These are phyloP conservation scores for Dryas integrifolia DNA, from an alignment of 331 rosid species.

Conservation along the genomic window DNA sequence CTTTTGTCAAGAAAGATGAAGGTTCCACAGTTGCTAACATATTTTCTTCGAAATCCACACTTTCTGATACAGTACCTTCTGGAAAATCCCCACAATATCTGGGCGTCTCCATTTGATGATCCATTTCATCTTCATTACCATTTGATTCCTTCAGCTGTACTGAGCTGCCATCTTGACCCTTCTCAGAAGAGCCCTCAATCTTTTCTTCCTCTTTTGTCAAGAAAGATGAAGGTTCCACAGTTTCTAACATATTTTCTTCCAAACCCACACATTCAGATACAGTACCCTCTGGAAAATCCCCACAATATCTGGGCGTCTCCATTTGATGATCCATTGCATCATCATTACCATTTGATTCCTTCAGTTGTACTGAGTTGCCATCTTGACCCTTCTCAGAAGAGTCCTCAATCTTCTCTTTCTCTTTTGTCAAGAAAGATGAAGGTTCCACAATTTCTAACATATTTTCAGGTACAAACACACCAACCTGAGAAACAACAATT, in stretches of 20 bases:
- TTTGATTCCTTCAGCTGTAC: not conserved
- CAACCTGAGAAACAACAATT: conserved; percentile 16
- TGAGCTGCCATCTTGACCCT: conserved; percentile 24
- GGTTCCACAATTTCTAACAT: not conserved
- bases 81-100: conserved; percentile 19
- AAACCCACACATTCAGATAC: no score
- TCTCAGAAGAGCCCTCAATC: conserved; percentile 32
- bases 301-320: conserved; percentile 36
- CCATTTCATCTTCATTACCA: not conserved
- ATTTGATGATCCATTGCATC: conserved; percentile 32
- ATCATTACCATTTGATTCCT: conserved; percentile 30
- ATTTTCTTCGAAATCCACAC: not conserved
- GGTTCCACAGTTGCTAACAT: not conserved
- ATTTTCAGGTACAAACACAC: conserved; percentile 6
- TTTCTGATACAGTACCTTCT: not conserved
- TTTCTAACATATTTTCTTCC: conserved; percentile 1
- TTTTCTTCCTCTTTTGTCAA: conserved; percentile 15
- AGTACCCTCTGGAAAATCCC: conserved; percentile 8
- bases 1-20: conserved; percentile 15
- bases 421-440: conserved; percentile 18
- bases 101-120: conserved; percentile 15
- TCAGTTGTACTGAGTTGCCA: conserved; percentile 29
- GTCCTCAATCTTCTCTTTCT: conserved; percentile 17
- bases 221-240: conserved; percentile 11
- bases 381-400: conserved; percentile 30